These are phyloP conservation scores for Fusarium sp. DNA, from an alignment of 2,329 filamentous ascomycete species.

Conservation along the genomic window DNA sequence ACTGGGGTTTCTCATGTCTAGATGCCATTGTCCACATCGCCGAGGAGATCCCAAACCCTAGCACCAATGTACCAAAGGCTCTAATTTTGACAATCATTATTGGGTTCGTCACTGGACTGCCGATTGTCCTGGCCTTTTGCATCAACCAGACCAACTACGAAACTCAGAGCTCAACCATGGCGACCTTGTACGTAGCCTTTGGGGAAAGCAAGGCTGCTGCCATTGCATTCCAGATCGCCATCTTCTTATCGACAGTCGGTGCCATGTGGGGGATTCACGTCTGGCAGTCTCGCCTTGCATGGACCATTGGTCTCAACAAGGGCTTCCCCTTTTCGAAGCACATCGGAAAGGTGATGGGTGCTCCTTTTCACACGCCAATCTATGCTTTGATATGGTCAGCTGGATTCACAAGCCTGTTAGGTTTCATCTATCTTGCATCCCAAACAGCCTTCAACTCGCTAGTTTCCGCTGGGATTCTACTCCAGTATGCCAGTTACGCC, in stretches of 20 bases:
- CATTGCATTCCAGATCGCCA: neutral
- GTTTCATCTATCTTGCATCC: neutral
- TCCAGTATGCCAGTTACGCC: neutral
- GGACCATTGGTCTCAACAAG: neutral
- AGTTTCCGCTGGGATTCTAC: neutral
- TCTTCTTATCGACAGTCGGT: neutral
- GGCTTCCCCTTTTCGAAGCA: neutral
- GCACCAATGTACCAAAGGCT: neutral
- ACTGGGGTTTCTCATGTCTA: neutral
- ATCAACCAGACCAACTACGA: neutral
- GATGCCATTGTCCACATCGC: neutral
- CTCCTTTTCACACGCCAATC: neutral
- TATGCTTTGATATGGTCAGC: neutral
- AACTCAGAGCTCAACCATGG: neutral
- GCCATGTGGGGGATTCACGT: neutral
- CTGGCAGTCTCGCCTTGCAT: neutral
- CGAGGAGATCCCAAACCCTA: neutral
- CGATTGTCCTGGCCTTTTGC: neutral
- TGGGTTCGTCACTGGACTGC: neutral
- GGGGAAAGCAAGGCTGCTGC: neutral
- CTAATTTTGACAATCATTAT: neutral
- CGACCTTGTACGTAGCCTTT: neutral
- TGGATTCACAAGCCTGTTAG: neutral
- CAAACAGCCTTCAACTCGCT: neutral
- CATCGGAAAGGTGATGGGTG: neutral